These are phyloP conservation scores for Croton setiger DNA, from an alignment of 441 rosid species.

Conservation along the genomic window DNA sequence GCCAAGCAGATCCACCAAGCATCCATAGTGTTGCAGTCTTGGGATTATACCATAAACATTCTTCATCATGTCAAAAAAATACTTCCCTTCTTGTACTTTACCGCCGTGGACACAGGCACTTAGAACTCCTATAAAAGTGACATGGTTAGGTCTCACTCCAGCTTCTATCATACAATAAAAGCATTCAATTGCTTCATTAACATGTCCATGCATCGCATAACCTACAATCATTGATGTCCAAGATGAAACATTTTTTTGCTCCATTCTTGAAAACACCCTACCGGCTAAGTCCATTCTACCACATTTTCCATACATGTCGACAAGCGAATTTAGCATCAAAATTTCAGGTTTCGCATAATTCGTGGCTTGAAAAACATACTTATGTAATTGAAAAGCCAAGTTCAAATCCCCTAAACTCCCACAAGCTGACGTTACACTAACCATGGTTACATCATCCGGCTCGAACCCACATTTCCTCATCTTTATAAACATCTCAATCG, in stretches of 20 bases:
- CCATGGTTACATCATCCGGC: constrained; percentile 79
- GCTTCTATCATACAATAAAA: constrained; percentile 53
- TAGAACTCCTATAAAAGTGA: constrained; percentile 70
- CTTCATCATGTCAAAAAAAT: constrained; percentile 56
- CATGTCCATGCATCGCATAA: constrained; percentile 59
- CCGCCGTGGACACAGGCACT: constrained; percentile 91
- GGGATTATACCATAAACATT: constrained; percentile 47
- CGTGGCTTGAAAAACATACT: constrained; percentile 56
- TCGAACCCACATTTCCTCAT: constrained; percentile 52
- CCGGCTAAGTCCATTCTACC: constrained; percentile 76
- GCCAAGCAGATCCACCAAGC: constrained; percentile 73
- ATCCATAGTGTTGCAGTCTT: constrained; percentile 61
- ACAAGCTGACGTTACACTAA: constrained; percentile 69
- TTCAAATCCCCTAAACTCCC: constrained; percentile 63
- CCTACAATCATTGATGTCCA: constrained; percentile 82
- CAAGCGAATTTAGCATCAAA: constrained; percentile 68
- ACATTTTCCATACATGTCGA: constrained; percentile 80
- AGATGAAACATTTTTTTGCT: constrained; percentile 54
- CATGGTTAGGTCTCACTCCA: constrained; percentile 56
- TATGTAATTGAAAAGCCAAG: constrained; percentile 71
- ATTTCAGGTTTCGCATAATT: constrained; percentile 38
- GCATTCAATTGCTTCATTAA: constrained; percentile 49
- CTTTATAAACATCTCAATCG: constrained; percentile 54
- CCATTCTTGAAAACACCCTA: constrained; percentile 48
- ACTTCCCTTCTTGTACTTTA: constrained; percentile 57